A percentile compares a stretch with the other conserved stretches of the same genome.
Conservation (phyloP, 495 filamentous ascomycete genomes). For the Aspergillus incahuasiensis region DNA sequence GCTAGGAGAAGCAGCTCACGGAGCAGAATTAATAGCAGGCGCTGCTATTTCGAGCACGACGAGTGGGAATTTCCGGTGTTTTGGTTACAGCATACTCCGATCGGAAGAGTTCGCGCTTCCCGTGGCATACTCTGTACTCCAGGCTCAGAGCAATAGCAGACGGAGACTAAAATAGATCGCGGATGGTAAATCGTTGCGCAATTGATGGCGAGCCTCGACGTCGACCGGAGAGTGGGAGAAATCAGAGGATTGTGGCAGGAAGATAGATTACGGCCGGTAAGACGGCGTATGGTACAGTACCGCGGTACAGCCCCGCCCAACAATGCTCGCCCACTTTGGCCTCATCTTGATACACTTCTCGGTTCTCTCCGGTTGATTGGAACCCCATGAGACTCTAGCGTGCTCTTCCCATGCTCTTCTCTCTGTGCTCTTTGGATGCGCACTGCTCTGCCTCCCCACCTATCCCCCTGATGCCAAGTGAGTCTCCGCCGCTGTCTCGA, state of each 20-base stretch:
- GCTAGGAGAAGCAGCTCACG: not conserved
- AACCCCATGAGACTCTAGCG: slow-evolving; percentile 14
- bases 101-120: not conserved
- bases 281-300: not conserved
- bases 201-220: not conserved
- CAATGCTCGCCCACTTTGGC: not conserved
- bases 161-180: not conserved
- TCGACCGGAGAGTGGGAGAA: not conserved
- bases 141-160: not conserved
- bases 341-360: slow-evolving; percentile 4
- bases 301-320: not conserved
- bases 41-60: not conserved
- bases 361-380: slow-evolving; percentile 15
- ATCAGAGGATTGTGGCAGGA: not conserved
- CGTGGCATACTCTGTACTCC: not conserved
- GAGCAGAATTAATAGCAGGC: not conserved
- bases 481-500: slow-evolving; percentile 12
- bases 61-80: not conserved
- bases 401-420: not conserved
- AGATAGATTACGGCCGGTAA: not conserved
- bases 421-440: slow-evolving; percentile 8
- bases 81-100: not conserved
- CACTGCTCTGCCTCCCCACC: slow-evolving; percentile 5
- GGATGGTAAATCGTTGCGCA: not conserved
- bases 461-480: slow-evolving; percentile 20